These are phyloP conservation scores for Agaricales sp. DNA, from an alignment of 1,284 basidiomycete species.

Conservation along the genomic window DNA sequence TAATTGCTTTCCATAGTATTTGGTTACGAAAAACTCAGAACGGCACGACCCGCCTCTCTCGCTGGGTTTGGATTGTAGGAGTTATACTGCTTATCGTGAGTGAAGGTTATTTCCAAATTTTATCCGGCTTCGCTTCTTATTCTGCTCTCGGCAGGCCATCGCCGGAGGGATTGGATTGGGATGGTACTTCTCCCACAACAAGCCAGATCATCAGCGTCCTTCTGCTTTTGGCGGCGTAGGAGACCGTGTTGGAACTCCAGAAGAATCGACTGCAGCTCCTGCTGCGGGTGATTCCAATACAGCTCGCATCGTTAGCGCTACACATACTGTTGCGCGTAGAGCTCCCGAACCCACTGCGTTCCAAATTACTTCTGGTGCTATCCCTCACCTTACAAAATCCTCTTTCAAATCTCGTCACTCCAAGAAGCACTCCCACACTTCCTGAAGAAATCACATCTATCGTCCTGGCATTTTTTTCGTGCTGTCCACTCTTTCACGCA, in stretches of 20 bases:
- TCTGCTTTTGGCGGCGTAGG: constrained; percentile 58
- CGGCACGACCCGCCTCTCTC: constrained; percentile 39
- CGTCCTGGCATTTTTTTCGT: background rate
- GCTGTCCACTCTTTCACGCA: background rate
- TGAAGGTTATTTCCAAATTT: constrained; percentile 8
- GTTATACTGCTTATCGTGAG: constrained; percentile 45
- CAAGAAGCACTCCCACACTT: constrained; percentile 36
- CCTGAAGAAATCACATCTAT: constrained; percentile 12
- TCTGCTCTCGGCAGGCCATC: constrained; percentile 24
- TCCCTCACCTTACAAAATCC: constrained; percentile 3
- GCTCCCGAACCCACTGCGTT: constrained; percentile 6
- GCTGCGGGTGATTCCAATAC: constrained; percentile 6
- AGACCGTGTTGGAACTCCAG: constrained; percentile 24
- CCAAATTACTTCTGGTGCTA: background rate
- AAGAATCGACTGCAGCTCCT: constrained; percentile 12
- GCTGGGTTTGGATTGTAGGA: constrained; percentile 62
- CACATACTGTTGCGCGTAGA: constrained; percentile 31
- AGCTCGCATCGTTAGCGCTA: constrained; percentile 23
- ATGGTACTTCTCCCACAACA: constrained; percentile 45
- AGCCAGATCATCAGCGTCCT: constrained; percentile 36
- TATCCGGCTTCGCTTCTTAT: background rate
- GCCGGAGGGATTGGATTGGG: constrained; percentile 48
- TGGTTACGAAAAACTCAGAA: constrained; percentile 59
- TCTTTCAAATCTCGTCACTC: constrained; percentile 23
- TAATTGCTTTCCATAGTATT: constrained; percentile 25